Conservation (phyloP, 2,329 filamentous ascomycete species). For the Pseudocercospora ulei region DNA sequence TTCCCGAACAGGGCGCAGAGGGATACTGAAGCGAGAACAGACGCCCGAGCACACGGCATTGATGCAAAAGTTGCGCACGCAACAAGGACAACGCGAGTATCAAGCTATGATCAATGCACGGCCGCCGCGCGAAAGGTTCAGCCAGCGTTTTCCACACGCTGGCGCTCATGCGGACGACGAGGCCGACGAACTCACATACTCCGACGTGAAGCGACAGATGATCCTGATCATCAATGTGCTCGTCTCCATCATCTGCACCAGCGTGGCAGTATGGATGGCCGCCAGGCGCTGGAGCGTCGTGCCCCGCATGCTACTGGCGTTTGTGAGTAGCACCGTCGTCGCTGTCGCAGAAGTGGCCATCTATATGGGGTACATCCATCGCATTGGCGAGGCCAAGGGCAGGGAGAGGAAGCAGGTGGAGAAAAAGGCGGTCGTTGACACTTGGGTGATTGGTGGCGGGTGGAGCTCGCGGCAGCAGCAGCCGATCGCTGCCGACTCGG, state of each 20-base stretch:
- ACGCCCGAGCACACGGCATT: slow-evolving; percentile 73
- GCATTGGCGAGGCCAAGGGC: slow-evolving; percentile 57
- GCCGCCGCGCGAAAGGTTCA: slow-evolving; percentile 49
- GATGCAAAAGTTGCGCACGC: slow-evolving; percentile 72
- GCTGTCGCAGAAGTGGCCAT: slow-evolving; percentile 68
- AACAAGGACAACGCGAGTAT: slow-evolving; percentile 75
- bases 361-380: slow-evolving; percentile 64
- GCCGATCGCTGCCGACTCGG: slow-evolving; percentile 18
- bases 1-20: too few species aligned
- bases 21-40: slow-evolving; percentile 38
- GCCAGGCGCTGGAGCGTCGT: slow-evolving; percentile 67
- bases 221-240: slow-evolving; percentile 83
- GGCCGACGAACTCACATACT: slow-evolving; percentile 56
- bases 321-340: slow-evolving; percentile 60
- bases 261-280: slow-evolving; percentile 66
- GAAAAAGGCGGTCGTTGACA: slow-evolving; percentile 59
- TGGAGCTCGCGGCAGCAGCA: slow-evolving; percentile 19
- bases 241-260: slow-evolving; percentile 71
- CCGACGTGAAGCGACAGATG: slow-evolving; percentile 69
- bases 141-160: slow-evolving; percentile 49
- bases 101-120: slow-evolving; percentile 63
- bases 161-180: slow-evolving; percentile 39
- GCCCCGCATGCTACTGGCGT: slow-evolving; percentile 57
- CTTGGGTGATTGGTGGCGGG: slow-evolving; percentile 50
- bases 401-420: slow-evolving; percentile 54